Percentiles rank a stretch among this genome's conserved stretches.
Conservation (phyloP, 352 stramenopile species). For the Phytophthora aleatoria region DNA sequence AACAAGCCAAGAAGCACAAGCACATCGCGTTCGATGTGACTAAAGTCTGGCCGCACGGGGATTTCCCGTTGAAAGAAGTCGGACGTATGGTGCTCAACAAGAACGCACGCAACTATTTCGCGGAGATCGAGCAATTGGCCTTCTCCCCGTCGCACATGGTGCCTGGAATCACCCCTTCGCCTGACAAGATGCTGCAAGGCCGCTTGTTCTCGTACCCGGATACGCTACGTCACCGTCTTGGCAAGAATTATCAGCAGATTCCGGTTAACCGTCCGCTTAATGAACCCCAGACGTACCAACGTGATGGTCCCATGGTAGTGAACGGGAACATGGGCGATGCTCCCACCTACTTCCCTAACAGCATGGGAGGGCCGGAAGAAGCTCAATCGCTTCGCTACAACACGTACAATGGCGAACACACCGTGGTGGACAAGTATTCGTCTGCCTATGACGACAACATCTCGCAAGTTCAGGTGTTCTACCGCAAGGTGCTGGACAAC, state of each 20-base stretch:
- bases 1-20: constrained; percentile 56
- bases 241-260: constrained; percentile 90
- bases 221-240: constrained; percentile 87
- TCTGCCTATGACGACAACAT: constrained; percentile 83
- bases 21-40: constrained; percentile 91
- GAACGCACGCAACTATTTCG: constrained; percentile 91
- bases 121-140: constrained; percentile 90
- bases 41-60: constrained; percentile 87
- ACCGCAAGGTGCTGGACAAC: constrained; percentile 64
- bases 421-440: constrained; percentile 48
- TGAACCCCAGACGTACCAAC: constrained; percentile 65
- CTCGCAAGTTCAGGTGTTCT: constrained; percentile 69
- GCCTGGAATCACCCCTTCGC: constrained; percentile 85
- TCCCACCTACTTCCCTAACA: constrained; percentile 87
- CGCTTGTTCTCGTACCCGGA: constrained; percentile 91
- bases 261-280: constrained; percentile 88
- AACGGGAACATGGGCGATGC: constrained; percentile 66
- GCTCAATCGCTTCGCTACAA: constrained; percentile 26
- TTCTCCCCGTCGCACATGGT: constrained; percentile 89
- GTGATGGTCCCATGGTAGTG: constrained; percentile 69
- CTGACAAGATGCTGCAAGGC: constrained; percentile 89
- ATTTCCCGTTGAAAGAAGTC: constrained; percentile 84
- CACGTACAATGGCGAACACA: constrained; percentile 32
- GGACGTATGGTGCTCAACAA: constrained; percentile 83
- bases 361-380: constrained; percentile 45